phyloP scores from a whole-genome alignment of 495 filamentous ascomycete genomes.

The Talaromyces stipitatus region DNA sequence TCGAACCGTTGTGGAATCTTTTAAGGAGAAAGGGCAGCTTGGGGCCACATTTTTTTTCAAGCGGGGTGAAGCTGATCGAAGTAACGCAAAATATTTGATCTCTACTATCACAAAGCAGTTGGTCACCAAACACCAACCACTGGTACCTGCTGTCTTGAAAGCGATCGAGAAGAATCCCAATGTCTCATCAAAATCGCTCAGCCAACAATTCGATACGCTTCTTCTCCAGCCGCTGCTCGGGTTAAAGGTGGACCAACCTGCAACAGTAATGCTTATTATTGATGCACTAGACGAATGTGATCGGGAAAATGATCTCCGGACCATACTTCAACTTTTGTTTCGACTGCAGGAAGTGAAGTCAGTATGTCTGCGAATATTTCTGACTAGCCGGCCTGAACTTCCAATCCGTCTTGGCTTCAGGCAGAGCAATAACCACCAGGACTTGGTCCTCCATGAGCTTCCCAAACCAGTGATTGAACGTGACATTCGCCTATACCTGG shows the following conservation, averaged over 20 bases:
- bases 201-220: constrained; percentile 35
- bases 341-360: constrained; percentile 5
- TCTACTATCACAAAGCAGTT: constrained; percentile 33
- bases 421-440: constrained; percentile 9
- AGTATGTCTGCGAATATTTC: constrained; percentile 13
- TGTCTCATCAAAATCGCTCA: constrained; percentile 20
- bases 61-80: constrained; percentile 27
- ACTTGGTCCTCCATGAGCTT: no score
- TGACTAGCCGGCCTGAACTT: constrained; percentile 20
- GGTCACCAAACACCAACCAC: constrained; percentile 10
- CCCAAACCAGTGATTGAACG: constrained; percentile 9
- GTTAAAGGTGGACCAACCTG: not conserved
- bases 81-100: constrained; percentile 24
- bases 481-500: constrained; percentile 15
- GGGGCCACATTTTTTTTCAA: constrained; percentile 38
- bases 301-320: constrained; percentile 11
- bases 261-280: constrained; percentile 12
- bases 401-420: constrained; percentile 17
- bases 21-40: not conserved
- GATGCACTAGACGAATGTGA: constrained; percentile 16
- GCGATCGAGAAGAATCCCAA: constrained; percentile 21
- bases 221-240: constrained; percentile 24
- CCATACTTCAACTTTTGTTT: constrained; percentile 13
- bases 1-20: constrained; percentile 5
- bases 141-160: constrained; percentile 19